Evolutionary conservation across 805 yeast genomes (phyloP).

Genomic region (Nakazawaea populi): DNA sequence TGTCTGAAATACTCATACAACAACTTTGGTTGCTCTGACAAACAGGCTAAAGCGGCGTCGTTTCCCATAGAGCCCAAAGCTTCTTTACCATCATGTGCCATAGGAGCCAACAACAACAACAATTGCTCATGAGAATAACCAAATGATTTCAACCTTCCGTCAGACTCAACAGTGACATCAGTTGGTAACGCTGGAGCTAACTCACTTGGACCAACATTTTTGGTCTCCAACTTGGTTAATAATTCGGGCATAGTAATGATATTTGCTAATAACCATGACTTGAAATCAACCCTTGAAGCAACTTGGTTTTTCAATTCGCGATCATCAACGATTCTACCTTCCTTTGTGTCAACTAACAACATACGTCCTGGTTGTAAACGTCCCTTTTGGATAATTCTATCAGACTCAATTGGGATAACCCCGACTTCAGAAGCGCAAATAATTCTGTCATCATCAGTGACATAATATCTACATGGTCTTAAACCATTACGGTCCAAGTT

Average conservation of each 20-base stretch:
- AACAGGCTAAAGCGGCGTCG: conserved; percentile 91
- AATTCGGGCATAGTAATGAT: conserved; percentile 80
- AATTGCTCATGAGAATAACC: conserved; percentile 96
- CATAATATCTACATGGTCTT: conserved; percentile 96
- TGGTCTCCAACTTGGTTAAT: conserved; percentile 46
- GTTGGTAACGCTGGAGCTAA: conserved; percentile 20
- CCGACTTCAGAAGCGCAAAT: conserved; percentile 99
- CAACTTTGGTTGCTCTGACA: conserved; percentile 86
- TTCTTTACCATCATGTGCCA: conserved; percentile 90
- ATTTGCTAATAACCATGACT: conserved; percentile 87
- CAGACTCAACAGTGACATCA: conserved; percentile 57
- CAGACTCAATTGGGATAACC: conserved; percentile 84
- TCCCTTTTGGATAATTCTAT: conserved; percentile 81
- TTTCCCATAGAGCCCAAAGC: conserved; percentile 99
- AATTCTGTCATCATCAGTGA: conserved; percentile 90
- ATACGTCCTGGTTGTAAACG: conserved; percentile 94
- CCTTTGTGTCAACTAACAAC: conserved; percentile 90
- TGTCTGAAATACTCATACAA: conserved; percentile 93
- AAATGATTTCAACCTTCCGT: conserved; percentile 78
- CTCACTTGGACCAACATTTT: conserved; percentile 23
- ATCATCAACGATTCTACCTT: conserved; percentile 91
- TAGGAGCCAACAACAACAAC: conserved; percentile 77
- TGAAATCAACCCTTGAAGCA: conserved; percentile 82
- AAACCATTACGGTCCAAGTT: conserved; percentile 95
- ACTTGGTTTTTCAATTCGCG: conserved; percentile 78